phyloP scores from a whole-genome alignment of 306 rosid species.

The Fragaria vesca region DNA sequence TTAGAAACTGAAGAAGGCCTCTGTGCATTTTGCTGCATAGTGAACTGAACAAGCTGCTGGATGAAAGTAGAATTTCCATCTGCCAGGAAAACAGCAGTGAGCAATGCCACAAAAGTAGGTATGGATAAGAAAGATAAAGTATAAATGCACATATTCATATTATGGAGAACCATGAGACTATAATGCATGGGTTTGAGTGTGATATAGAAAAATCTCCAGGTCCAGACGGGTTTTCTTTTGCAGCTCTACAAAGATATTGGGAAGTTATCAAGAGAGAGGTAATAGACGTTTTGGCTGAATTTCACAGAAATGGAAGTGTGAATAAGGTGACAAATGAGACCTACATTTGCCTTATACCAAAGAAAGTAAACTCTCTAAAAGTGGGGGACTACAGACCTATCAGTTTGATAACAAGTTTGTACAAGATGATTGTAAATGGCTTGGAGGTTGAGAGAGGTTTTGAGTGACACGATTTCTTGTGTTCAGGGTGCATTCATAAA shows the following conservation, averaged over 20 bases:
- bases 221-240: not conserved
- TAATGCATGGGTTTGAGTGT: not conserved
- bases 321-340: not conserved
- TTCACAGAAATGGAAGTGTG: not conserved
- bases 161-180: not conserved
- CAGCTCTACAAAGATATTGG: not conserved
- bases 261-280: not conserved
- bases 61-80: conserved; percentile 37
- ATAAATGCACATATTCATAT: not conserved
- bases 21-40: conserved; percentile 38
- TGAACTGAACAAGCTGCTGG: conserved; percentile 35
- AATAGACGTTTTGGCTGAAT: not conserved
- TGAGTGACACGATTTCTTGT: not conserved
- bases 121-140: not conserved
- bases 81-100: conserved; percentile 24
- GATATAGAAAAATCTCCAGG: not conserved
- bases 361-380: not conserved
- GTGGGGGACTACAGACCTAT: not conserved
- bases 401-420: not conserved
- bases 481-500: not conserved
- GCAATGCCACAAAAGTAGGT: conserved; percentile 1
- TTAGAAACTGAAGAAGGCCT: conserved; percentile 27
- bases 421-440: not conserved
- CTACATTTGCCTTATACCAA: not conserved
- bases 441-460: not conserved